phyloP scores from a whole-genome alignment of 2,329 filamentous ascomycete genomes.

The Chaetomium sp. region DNA sequence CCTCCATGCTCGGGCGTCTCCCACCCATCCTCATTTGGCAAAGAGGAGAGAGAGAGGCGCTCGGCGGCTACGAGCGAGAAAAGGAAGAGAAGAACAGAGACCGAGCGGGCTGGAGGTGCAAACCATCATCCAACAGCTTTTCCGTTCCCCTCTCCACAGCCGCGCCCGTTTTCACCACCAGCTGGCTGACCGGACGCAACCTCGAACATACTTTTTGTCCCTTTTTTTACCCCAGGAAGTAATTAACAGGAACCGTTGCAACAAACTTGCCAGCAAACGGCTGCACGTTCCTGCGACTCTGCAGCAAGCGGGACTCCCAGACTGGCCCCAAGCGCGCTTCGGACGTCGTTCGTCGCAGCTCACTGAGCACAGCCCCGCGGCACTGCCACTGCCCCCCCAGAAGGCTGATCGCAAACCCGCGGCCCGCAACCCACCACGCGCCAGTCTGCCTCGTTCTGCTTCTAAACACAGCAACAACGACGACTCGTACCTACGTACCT shows the following conservation, averaged over 20 bases:
- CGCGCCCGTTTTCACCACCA: no score
- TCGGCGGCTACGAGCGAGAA: no score
- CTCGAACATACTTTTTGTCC: no score
- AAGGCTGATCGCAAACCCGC: constrained; percentile 34
- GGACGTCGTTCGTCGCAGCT: constrained; percentile 21
- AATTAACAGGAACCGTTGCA: no score
- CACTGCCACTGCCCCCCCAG: constrained; percentile 37
- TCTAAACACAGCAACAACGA: constrained; percentile 33
- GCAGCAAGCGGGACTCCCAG: constrained; percentile 2
- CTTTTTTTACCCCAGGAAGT: no score
- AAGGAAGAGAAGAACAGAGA: no score
- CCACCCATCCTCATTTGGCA: not conserved
- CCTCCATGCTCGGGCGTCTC: constrained; percentile 5
- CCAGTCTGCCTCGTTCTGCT: constrained; percentile 35
- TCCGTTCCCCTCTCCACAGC: no score
- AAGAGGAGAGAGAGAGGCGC: no score
- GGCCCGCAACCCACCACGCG: constrained; percentile 31
- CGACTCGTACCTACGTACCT: constrained; percentile 1
- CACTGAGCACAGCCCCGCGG: constrained; percentile 34
- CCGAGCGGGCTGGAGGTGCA: no score
- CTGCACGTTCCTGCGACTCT: not conserved
- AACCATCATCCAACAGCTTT: no score
- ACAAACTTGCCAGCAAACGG: no score
- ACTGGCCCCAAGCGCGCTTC: not conserved
- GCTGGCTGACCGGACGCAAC: no score